Conservation (phyloP, 345 rosid genomes). For the Microthlaspi erraticum region DNA sequence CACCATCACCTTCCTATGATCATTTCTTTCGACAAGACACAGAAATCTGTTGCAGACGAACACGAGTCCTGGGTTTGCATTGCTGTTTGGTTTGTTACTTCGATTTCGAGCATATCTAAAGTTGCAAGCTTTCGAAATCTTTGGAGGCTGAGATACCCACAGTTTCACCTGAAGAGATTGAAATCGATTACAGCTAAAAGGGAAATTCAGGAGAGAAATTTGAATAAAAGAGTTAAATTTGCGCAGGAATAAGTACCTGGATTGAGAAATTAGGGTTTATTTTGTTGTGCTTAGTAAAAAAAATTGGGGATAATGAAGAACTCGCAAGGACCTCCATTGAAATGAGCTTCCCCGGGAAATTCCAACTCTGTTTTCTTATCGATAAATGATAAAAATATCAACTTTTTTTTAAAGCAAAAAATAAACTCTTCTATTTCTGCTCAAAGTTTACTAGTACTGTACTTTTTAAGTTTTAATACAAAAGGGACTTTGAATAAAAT, state of each 20-base stretch:
- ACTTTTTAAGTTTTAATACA: conserved; percentile 5
- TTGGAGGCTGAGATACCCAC: conserved; percentile 44
- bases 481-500: conserved; percentile 5
- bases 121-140: conserved; percentile 42
- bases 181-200: conserved; percentile 14
- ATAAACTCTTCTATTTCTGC: conserved; percentile 6
- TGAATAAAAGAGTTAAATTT: not conserved
- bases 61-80: conserved; percentile 38
- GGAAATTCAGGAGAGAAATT: not conserved
- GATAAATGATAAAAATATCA: not conserved
- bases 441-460: conserved; percentile 3
- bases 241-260: conserved; percentile 45
- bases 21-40: conserved; percentile 37
- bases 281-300: conserved; percentile 21
- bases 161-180: conserved; percentile 45
- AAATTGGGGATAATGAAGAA: conserved; percentile 47
- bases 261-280: conserved; percentile 42
- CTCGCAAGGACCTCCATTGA: conserved; percentile 66
- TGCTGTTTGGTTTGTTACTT: conserved; percentile 26
- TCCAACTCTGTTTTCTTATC: conserved; percentile 43
- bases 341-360: conserved; percentile 43
- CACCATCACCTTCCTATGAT: conserved; percentile 33
- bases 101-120: conserved; percentile 35
- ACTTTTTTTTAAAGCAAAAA: not conserved
- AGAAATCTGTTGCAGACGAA: conserved; percentile 37